Evolutionary conservation across 2,329 filamentous ascomycete species (phyloP).

Genomic region (Alternaria solani): DNA sequence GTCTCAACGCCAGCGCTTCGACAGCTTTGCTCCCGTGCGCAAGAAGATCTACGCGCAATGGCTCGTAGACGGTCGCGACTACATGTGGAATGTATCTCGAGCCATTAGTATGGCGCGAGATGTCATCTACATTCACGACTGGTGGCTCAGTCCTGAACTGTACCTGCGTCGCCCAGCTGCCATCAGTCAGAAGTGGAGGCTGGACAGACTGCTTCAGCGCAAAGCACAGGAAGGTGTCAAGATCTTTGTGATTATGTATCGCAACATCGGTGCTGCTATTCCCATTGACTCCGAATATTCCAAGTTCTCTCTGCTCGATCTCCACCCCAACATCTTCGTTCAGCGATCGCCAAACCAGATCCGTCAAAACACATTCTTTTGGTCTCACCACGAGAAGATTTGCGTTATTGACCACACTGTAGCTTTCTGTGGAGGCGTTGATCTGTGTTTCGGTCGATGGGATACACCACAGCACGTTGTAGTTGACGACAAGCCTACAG

Average conservation of each 20-base stretch:
- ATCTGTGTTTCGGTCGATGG: conserved; percentile 97
- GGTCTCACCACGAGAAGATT: conserved; percentile 98
- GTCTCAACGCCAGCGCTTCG: conserved; percentile 84
- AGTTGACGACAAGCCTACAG: conserved; percentile 91
- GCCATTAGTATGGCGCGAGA: conserved; percentile 97
- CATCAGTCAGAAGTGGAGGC: conserved; percentile 97
- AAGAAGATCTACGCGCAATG: conserved; percentile 90
- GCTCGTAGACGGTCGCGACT: conserved; percentile 95
- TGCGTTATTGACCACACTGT: conserved; percentile 95
- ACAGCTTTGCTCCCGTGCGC: conserved; percentile 91
- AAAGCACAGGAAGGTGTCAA: conserved; percentile 97
- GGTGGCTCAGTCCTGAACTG: conserved; percentile 96
- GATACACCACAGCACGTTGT: conserved; percentile 93
- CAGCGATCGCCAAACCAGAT: conserved; percentile 97
- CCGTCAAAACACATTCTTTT: conserved; percentile 99
- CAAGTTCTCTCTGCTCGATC: conserved; percentile 92
- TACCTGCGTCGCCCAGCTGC: conserved; percentile 93
- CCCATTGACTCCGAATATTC: conserved; percentile 99
- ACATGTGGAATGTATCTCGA: conserved; percentile 99
- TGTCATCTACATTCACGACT: conserved; percentile 98
- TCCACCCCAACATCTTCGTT: conserved; percentile 96
- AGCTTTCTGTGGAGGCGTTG: conserved; percentile 93
- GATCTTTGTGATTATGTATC: conserved; percentile 96
- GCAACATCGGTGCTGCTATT: conserved; percentile 95
- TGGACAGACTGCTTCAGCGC: conserved; percentile 89